Percentiles rank a stretch among this genome's conserved stretches.
Conservation (phyloP, 176 grass and related monocot species). For the Avena sativa region DNA sequence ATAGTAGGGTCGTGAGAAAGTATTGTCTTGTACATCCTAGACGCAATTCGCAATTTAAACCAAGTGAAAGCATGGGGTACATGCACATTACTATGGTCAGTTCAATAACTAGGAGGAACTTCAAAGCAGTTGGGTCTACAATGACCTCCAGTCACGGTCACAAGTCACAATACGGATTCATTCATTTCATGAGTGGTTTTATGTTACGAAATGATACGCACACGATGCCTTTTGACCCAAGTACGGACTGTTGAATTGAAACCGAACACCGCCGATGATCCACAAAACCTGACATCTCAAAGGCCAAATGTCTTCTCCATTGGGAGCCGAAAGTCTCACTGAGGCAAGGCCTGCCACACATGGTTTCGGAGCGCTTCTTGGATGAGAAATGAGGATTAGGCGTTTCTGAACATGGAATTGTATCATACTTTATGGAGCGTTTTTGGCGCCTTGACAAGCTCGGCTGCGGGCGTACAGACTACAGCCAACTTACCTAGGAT, state of each 20-base stretch:
- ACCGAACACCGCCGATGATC: slow-evolving; percentile 88
- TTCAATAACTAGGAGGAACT: background rate
- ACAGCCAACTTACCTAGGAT: no score
- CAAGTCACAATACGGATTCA: background rate
- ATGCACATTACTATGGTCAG: background rate
- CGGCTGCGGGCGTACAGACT: no score
- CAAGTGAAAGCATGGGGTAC: background rate
- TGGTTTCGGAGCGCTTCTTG: slow-evolving; percentile 79
- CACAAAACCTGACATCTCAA: slow-evolving; percentile 80
- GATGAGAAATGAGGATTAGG: slow-evolving; percentile 59
- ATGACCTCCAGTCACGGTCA: background rate
- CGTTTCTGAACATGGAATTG: background rate
- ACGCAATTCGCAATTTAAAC: background rate
- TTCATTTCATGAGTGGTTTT: background rate
- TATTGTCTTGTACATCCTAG: background rate
- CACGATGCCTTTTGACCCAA: slow-evolving; percentile 54
- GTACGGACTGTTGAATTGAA: slow-evolving; percentile 73
- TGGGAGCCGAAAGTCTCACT: slow-evolving; percentile 84
- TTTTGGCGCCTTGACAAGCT: no score
- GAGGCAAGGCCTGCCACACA: slow-evolving; percentile 76
- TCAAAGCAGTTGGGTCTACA: background rate
- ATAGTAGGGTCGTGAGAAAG: no score
- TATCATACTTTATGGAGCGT: no score
- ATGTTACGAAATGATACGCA: background rate
- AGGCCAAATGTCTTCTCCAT: slow-evolving; percentile 79